Evolutionary conservation across 345 rosid genomes (phyloP).

Genomic region (Lepidium aucheri): DNA sequence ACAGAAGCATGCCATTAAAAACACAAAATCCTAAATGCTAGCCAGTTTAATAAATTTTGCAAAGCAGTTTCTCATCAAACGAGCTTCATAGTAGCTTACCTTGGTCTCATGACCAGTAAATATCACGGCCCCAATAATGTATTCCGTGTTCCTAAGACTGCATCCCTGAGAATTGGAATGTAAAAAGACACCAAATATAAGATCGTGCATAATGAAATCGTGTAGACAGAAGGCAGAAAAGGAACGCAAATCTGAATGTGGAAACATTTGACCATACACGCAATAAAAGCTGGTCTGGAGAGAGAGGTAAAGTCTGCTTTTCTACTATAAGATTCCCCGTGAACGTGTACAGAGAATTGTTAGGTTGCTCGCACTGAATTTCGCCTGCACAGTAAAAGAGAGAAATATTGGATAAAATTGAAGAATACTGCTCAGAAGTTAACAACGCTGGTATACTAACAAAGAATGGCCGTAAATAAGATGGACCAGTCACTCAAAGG

Average conservation of each 20-base stretch:
- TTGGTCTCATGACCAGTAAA: slow-evolving; percentile 95
- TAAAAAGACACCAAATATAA: background rate
- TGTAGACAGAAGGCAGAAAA: slow-evolving; percentile 3
- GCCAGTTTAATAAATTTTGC: background rate
- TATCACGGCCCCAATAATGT: slow-evolving; percentile 71
- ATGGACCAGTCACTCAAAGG: background rate
- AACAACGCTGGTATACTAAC: background rate
- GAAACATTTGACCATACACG: slow-evolving; percentile 46
- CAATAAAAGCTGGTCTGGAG: slow-evolving; percentile 83
- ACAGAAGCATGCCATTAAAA: background rate
- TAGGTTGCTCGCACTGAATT: slow-evolving; percentile 97
- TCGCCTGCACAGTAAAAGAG: slow-evolving; percentile 57
- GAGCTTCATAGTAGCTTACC: slow-evolving; percentile 40
- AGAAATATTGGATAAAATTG: background rate
- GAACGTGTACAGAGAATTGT: slow-evolving; percentile 92
- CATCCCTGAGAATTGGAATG: slow-evolving; percentile 58
- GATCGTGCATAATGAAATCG: background rate
- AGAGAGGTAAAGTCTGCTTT: slow-evolving; percentile 81
- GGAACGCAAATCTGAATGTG: slow-evolving; percentile 3
- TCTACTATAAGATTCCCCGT: slow-evolving; percentile 83
- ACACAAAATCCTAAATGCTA: background rate
- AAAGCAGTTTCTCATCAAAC: background rate
- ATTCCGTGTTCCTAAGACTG: slow-evolving; percentile 92
- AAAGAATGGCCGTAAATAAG: background rate
- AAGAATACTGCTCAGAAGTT: background rate